Percentiles rank a stretch among this genome's conserved stretches.
Conservation (phyloP, 73 alveolate genomes). For the Breviolum minutum region DNA sequence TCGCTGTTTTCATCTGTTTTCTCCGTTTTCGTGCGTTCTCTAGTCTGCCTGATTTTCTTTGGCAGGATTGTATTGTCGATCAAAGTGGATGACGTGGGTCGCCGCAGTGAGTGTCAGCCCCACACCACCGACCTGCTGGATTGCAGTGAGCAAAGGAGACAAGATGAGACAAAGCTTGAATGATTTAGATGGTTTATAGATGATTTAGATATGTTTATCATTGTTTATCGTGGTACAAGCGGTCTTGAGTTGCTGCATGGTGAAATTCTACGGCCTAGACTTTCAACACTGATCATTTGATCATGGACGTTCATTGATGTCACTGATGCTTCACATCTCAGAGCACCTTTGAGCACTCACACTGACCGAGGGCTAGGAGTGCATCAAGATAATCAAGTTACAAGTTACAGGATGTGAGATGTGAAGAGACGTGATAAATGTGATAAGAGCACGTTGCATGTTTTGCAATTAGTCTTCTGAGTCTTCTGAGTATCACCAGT, state of each 20-base stretch:
- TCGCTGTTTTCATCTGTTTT: too few species aligned
- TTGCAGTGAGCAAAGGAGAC: neutral
- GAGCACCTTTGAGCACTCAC: too few species aligned
- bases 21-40: too few species aligned
- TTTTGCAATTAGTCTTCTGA: neutral
- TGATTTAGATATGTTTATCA: neutral
- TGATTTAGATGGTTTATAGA: neutral
- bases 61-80: slow-evolving; percentile 39
- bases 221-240: neutral
- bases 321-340: too few species aligned
- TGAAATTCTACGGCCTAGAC: too few species aligned
- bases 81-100: slow-evolving; percentile 38
- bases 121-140: slow-evolving; percentile 25
- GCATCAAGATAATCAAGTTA: neutral
- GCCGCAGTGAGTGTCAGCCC: slow-evolving; percentile 41
- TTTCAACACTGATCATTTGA: too few species aligned
- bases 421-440: neutral
- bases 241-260: neutral
- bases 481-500: neutral
- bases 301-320: too few species aligned
- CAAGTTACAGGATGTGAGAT: neutral
- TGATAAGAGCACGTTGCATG: neutral
- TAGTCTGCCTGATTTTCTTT: slow-evolving; percentile 16
- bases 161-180: neutral
- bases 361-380: too few species aligned